A percentile compares a stretch with the other conserved stretches of the same genome.
Evolutionary conservation across 768 basidiomycete species (phyloP).

Genomic region (Termitomyces sp.): DNA sequence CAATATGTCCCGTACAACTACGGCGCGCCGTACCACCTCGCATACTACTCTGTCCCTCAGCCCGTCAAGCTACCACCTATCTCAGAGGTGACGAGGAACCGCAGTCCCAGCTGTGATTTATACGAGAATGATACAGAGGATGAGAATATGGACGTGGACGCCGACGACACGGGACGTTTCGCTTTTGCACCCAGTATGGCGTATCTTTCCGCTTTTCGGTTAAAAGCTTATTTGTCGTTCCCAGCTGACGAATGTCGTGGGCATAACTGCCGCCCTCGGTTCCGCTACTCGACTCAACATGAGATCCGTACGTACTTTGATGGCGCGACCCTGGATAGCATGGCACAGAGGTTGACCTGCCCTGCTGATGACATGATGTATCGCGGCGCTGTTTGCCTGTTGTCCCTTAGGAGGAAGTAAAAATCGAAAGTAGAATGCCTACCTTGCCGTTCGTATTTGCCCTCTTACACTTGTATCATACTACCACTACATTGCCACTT

Average conservation of each 20-base stretch:
- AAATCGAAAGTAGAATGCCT: background rate
- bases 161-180: background rate
- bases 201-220: background rate
- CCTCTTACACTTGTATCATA: background rate
- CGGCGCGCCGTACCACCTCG: background rate
- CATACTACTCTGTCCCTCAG: background rate
- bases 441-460: background rate
- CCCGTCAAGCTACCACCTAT: background rate
- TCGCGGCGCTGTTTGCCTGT: background rate
- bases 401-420: background rate
- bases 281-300: conserved; percentile 3
- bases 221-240: background rate
- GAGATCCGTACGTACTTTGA: conserved; percentile 2
- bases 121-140: background rate
- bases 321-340: conserved; percentile 2
- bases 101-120: background rate
- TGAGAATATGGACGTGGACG: background rate
- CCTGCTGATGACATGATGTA: background rate
- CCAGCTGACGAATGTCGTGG: background rate
- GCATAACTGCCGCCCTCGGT: background rate
- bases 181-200: conserved; percentile 4
- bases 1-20: background rate
- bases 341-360: background rate
- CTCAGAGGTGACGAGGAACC: background rate
- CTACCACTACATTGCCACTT: background rate